Evolutionary conservation across 2,329 filamentous ascomycete species (phyloP), one percentile per base, ranked within the genome.

Genomic region (Cladosporium sp.): DNA sequence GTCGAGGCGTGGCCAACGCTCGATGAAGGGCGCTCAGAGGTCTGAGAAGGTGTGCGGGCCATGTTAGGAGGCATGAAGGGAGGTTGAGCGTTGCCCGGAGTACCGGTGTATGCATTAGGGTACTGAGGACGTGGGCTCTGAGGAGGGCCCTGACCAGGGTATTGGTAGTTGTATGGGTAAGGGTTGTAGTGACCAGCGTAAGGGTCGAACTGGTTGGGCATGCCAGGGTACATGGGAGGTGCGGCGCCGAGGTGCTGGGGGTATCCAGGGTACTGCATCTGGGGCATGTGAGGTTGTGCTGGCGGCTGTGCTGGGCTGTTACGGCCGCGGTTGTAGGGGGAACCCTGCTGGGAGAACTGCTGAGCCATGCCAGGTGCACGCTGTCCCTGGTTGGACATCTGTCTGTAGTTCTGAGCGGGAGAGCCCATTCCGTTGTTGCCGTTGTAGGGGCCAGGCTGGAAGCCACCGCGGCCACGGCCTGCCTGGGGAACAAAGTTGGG

Each of bases 1-100:
- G 66, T 64, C 24, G 67, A 76, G 70, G 85, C 72, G 78, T 89
- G 82, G 45, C 81, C 80, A 32, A 85, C 73, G 65, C 81, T 84
- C 39, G 84, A 85, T 9, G 77, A 74, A 17, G 84, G 83, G 61
- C 83, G 78, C 74, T 81, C 66, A 74, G 89, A 89, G 57, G 88
- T 82, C 73, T 94, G 89, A 2, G 91, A 95, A 2, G 88, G 84
- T 60, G 85, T 91, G 65, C 92, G 87, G 2, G 92, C 94, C 88
- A 96, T 92, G 39, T 78, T 77, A 58, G 83, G 76, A 61, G 86
- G 81, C 71, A 88, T 77, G 68, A 81, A 86, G 37, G 81, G 79
- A 56, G 74, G 73, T 44, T 76, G 78, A 64, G 77, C 81, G 10
- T 73, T 55, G 36, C 56, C 73, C 52, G 69, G 73, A 15, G 77